phyloP scores from a whole-genome alignment of 768 basidiomycete genomes.

The Leucosporidium scottii region DNA sequence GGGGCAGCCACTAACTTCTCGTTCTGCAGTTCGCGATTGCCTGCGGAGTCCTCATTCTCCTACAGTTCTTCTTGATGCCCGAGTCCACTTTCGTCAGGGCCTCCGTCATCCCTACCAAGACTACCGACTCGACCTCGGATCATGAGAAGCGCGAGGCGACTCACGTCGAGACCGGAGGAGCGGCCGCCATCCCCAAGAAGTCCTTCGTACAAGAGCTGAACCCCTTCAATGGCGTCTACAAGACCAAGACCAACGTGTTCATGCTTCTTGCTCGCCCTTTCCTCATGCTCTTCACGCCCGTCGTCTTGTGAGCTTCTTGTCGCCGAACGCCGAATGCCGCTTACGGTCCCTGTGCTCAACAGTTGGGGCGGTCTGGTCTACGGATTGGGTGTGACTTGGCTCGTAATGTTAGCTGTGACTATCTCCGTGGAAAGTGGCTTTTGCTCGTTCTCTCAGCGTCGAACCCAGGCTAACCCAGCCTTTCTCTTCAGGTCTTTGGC shows the following conservation, averaged over 20 bases:
- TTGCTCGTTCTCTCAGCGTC: too few species aligned
- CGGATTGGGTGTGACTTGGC: conserved; percentile 30
- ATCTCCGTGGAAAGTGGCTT: too few species aligned
- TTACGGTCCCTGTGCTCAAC: background rate
- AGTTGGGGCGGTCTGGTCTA: background rate
- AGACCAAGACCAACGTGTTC: background rate
- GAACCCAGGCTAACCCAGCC: too few species aligned
- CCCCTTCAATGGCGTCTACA: background rate
- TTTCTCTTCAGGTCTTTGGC: too few species aligned
- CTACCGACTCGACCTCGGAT: background rate
- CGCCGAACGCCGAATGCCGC: background rate
- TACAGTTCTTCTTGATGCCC: conserved; percentile 9
- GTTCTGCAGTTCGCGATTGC: conserved; percentile 1
- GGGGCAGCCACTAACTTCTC: background rate
- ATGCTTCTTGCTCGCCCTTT: background rate
- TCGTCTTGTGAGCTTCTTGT: conserved; percentile 7
- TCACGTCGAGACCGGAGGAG: background rate
- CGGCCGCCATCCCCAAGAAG: background rate
- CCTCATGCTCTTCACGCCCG: conserved; percentile 2
- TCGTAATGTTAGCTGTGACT: conserved; percentile 23
- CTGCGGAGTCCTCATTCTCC: background rate
- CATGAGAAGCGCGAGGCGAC: background rate
- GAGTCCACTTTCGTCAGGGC: conserved; percentile 4
- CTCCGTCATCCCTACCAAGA: background rate
- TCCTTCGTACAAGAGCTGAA: background rate